Evolutionary conservation across 1,284 basidiomycete genomes (phyloP).

Genomic region (Cerrena zonata): DNA sequence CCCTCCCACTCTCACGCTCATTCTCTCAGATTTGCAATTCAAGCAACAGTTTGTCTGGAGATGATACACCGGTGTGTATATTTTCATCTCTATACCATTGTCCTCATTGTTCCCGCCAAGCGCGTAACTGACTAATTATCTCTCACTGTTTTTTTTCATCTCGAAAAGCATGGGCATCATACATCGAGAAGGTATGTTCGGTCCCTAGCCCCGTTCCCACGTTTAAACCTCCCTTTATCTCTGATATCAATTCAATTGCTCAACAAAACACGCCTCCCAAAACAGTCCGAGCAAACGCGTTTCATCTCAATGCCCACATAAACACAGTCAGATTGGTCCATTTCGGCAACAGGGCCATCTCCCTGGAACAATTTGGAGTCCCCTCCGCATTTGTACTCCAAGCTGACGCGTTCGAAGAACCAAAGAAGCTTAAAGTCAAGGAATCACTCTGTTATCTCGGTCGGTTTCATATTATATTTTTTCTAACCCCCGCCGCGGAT

Average conservation of each 20-base stretch:
- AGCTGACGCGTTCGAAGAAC: slow-evolving; percentile 49
- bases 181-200: slow-evolving; percentile 54
- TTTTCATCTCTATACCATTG: slow-evolving; percentile 7
- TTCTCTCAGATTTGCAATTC: slow-evolving; percentile 57
- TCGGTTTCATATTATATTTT: slow-evolving; percentile 4
- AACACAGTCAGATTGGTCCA: slow-evolving; percentile 64
- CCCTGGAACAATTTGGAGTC: slow-evolving; percentile 63
- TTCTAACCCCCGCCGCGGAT: neutral
- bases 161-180: slow-evolving; percentile 48
- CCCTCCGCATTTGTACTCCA: slow-evolving; percentile 61
- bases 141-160: too few species aligned
- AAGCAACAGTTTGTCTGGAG: slow-evolving; percentile 65
- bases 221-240: slow-evolving; percentile 4
- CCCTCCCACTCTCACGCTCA: neutral
- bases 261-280: too few species aligned
- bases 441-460: slow-evolving; percentile 64
- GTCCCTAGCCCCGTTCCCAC: slow-evolving; percentile 3
- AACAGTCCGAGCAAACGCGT: slow-evolving; percentile 65
- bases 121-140: too few species aligned
- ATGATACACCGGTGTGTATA: slow-evolving; percentile 50
- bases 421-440: slow-evolving; percentile 61
- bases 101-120: too few species aligned
- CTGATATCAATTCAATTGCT: too few species aligned
- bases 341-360: slow-evolving; percentile 70
- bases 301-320: slow-evolving; percentile 63